phyloP scores from a whole-genome alignment of 2,329 filamentous ascomycete species.

The Didymella exigua region DNA sequence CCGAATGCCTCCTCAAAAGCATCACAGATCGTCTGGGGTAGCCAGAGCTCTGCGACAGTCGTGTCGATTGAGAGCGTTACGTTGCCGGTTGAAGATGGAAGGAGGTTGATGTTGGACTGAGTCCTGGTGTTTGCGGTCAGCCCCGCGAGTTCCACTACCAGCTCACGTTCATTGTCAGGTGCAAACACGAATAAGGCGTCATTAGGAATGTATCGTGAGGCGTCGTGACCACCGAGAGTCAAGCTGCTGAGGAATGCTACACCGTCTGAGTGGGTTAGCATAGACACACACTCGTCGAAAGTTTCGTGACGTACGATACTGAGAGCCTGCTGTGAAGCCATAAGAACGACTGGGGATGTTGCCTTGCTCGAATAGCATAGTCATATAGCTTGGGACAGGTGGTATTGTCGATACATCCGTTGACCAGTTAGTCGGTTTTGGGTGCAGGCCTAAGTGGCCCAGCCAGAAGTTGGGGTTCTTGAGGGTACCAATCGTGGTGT shows the following conservation, averaged over 20 bases:
- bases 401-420: constrained; percentile 53
- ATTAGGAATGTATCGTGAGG: constrained; percentile 66
- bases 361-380: constrained; percentile 58
- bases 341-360: constrained; percentile 74
- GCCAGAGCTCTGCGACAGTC: constrained; percentile 57
- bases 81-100: constrained; percentile 33
- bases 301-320: constrained; percentile 62
- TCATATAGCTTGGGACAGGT: constrained; percentile 61
- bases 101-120: constrained; percentile 44
- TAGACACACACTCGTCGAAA: neutral
- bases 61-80: constrained; percentile 56
- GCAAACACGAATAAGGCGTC: constrained; percentile 63
- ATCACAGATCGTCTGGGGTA: constrained; percentile 62
- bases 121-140: constrained; percentile 43
- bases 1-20: constrained; percentile 68
- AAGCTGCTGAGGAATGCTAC: constrained; percentile 54
- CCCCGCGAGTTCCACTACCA: constrained; percentile 62
- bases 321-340: constrained; percentile 76
- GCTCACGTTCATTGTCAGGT: constrained; percentile 62
- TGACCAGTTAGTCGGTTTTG: constrained; percentile 58
- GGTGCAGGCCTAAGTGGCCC: constrained; percentile 56
- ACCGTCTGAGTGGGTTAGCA: constrained; percentile 4
- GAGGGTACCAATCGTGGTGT: constrained; percentile 51
- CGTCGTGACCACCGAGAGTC: constrained; percentile 73
- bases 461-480: constrained; percentile 52